Conservation (phyloP, 1,284 basidiomycete genomes). For the Cryptococcus sp. region DNA sequence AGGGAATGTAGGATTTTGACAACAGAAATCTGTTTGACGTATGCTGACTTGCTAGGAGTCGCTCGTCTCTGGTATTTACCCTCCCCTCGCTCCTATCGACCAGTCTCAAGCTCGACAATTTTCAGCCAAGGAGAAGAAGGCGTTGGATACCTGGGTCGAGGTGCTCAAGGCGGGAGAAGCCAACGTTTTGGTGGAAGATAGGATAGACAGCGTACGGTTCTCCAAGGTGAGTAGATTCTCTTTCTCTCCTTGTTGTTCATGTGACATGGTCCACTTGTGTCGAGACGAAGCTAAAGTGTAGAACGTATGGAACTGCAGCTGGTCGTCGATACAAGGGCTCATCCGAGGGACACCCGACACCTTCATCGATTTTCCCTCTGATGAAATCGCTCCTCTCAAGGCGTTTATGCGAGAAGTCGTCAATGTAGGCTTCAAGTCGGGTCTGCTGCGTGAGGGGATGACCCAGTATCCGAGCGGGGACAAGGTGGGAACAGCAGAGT, state of each 20-base stretch:
- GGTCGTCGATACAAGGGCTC: slow-evolving; percentile 36
- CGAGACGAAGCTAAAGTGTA: too few species aligned
- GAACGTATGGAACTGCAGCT: slow-evolving; percentile 44
- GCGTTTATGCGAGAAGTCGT: slow-evolving; percentile 39
- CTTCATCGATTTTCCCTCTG: slow-evolving; percentile 20
- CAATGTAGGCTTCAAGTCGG: slow-evolving; percentile 29
- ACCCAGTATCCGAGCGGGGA: slow-evolving; percentile 22
- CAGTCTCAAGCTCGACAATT: slow-evolving; percentile 5
- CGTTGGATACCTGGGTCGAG: slow-evolving; percentile 16
- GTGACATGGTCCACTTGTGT: too few species aligned
- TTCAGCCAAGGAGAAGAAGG: slow-evolving; percentile 11
- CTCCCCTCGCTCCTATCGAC: slow-evolving; percentile 15
- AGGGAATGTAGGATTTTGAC: slow-evolving; percentile 17
- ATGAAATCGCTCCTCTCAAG: slow-evolving; percentile 21
- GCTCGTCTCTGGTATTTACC: slow-evolving; percentile 34
- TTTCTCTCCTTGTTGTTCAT: background rate
- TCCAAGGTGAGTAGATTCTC: slow-evolving; percentile 17
- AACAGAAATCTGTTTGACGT: background rate
- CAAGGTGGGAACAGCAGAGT: slow-evolving; percentile 15
- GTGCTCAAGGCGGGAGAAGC: slow-evolving; percentile 22
- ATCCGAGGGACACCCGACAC: slow-evolving; percentile 28
- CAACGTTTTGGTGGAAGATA: slow-evolving; percentile 18
- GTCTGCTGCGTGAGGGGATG: slow-evolving; percentile 36
- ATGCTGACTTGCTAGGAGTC: slow-evolving; percentile 16
- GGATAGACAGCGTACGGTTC: slow-evolving; percentile 26